Percentiles rank a stretch among this genome's conserved stretches.
phyloP scores from a whole-genome alignment of 2,329 filamentous ascomycete genomes.

The Stemphylium vesicarium region DNA sequence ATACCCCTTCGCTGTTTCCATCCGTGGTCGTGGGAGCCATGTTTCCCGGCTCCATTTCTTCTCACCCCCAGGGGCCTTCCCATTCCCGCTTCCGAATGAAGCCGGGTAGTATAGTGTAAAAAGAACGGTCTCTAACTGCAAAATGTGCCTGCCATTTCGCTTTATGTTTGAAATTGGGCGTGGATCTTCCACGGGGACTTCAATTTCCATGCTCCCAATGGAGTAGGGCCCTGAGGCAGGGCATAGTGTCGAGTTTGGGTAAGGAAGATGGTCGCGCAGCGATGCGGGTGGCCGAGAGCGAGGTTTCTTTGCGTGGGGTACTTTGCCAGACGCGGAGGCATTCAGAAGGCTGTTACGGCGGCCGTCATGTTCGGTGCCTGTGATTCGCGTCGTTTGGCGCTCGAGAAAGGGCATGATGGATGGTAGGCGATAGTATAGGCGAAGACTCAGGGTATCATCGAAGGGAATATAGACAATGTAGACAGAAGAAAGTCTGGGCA shows the following conservation, averaged over 20 bases:
- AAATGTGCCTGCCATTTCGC: conserved; percentile 54
- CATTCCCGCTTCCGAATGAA: conserved; percentile 51
- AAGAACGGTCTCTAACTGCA: conserved; percentile 65
- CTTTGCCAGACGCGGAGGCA: conserved; percentile 28
- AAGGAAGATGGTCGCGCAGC: conserved; percentile 56
- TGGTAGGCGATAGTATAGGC: neutral
- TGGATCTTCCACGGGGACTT: conserved; percentile 58
- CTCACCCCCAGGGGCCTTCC: conserved; percentile 49
- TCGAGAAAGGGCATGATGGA: conserved; percentile 35
- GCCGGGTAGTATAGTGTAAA: conserved; percentile 72
- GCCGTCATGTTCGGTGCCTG: conserved; percentile 26
- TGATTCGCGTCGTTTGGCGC: conserved; percentile 39
- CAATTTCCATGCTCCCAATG: conserved; percentile 59
- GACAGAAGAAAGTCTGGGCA: neutral
- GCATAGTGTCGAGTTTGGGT: conserved; percentile 55
- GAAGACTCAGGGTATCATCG: conserved; percentile 3
- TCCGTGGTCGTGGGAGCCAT: conserved; percentile 67
- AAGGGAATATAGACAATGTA: conserved; percentile 5
- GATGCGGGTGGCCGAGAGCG: conserved; percentile 56
- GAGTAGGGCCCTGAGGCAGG: conserved; percentile 61
- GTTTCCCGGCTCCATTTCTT: conserved; percentile 61
- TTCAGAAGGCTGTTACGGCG: conserved; percentile 26
- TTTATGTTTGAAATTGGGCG: conserved; percentile 59
- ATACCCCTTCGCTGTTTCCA: conserved; percentile 65
- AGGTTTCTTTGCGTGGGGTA: conserved; percentile 56